Evolutionary conservation across 202 grass and related monocot species (phyloP), one percentile per base, ranked within the genome.

Genomic region (Panicum virgatum): DNA sequence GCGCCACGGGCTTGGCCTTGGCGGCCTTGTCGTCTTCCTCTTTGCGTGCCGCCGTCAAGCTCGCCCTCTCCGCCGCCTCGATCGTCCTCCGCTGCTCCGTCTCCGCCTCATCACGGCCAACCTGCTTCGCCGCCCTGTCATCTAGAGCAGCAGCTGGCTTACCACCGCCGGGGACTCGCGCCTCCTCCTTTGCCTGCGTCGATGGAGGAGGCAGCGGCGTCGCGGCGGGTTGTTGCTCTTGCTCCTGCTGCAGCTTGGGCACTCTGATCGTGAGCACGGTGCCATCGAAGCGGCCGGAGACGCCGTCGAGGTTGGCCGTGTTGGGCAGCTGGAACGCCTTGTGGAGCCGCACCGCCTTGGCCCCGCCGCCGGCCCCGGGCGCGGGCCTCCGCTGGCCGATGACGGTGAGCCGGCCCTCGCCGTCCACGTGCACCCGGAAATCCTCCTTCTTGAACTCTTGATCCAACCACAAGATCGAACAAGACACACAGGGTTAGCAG

Each of bases 401-500:
- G 52, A 97, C 64, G 50, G 65, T 82, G 19, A 97, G 58, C 22
- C 80, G 89, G 34, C 91, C 87, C 23, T 40, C 56, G 57, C 13
- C 0, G 67, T 92, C 89, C 18, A 90, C 73, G 27, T 89, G 74
- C 46, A 93, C 93, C 42, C 38, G 53, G 13, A 91, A 78, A 9
- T 91, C 86, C 50, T 93, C 87, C 58, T 88, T 91, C 54, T 53
- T 91, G 79, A 97, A 92, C 40, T 76, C 86, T 89, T 83, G 43
- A 70, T 47, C 42, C 12, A 66, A 3, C 20, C 6, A 34, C 6
- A 34, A 58, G n/a, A n/a, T n/a, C n/a, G n/a, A n/a, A n/a, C n/a
- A n/a, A n/a, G n/a, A n/a, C n/a, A n/a, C n/a, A n/a, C n/a, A n/a
- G n/a, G n/a, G n/a, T n/a, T n/a, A n/a, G n/a, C n/a, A n/a, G n/a